Evolutionary conservation across 495 filamentous ascomycete genomes (phyloP), one percentile per base, ranked within the genome.

Genomic region (Zalerion maritima): DNA sequence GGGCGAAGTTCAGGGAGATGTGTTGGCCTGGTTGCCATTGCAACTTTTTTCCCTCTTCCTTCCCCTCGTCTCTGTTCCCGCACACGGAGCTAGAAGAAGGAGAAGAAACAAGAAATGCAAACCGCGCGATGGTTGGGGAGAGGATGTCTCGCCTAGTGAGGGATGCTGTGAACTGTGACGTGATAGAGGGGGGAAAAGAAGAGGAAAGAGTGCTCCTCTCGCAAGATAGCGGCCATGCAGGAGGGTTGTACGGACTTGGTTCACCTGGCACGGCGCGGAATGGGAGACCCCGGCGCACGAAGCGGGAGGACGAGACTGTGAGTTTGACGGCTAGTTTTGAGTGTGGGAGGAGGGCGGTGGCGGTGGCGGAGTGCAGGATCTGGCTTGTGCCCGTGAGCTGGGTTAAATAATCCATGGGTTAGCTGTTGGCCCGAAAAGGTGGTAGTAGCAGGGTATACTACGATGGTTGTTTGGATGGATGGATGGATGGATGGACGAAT

Each of bases 251-350:
- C 3, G 82, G 81, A 9, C 71, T 78, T 22, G 39, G 54, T 12
- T 75, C 69, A 6, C 67, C 60, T 1, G 49, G 28, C 0, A 18
- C 34, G n/a, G 76, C 81, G 17, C 73, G 62, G 46, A 92, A 81
- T 20, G 69, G 51, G 12, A 89, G 54, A 2, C 71, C 66, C 22
- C 67, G 55, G 24, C 58, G 47, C 17, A 92, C 71, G 43, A 73
- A 73, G 21, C 67, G 53, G 15, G 69, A 70, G 18, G 64, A 65
- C 1, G 50, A 48, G 28, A 86, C 52, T 13, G 58, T 67, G 25
- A 87, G 58, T 36, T 67, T 71, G 21, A 89, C 63, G 15, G 66
- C 80, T 4, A 87, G 61, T 36, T 79, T 84, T 5, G 76, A 70
- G 32, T 67, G 71, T 9, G 78, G 68, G 14, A 87, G 60, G 6